A percentile compares a stretch with the other conserved stretches of the same genome.
phyloP scores from a whole-genome alignment of 2,329 filamentous ascomycete genomes.

The Alternaria longipes region DNA sequence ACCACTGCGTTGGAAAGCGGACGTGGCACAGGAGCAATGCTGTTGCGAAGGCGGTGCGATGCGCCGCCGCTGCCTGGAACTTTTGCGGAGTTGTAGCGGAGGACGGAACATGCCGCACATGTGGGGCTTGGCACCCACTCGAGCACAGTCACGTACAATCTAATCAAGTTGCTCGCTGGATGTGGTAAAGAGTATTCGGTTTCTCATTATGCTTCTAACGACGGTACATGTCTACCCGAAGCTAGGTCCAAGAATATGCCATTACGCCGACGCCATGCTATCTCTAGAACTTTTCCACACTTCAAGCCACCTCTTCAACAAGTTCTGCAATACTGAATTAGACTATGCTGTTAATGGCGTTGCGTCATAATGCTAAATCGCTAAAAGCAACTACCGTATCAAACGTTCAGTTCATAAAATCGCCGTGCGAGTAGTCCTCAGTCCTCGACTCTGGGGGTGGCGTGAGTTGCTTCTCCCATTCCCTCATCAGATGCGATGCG shows the following conservation, averaged over 20 bases:
- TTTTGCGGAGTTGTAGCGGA: conserved; percentile 50
- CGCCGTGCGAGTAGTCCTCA: conserved; percentile 43
- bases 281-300: conserved; percentile 13
- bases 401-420: conserved; percentile 39
- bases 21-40: neutral
- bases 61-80: conserved; percentile 26
- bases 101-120: conserved; percentile 40
- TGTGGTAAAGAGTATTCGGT: conserved; percentile 5
- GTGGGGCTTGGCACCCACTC: conserved; percentile 28
- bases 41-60: conserved; percentile 13
- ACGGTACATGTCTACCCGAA: conserved; percentile 16
- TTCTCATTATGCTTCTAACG: conserved; percentile 21
- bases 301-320: conserved; percentile 35
- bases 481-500: conserved; percentile 85
- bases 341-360: conserved; percentile 42
- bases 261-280: conserved; percentile 27
- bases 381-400: conserved; percentile 11
- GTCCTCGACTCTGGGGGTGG: conserved; percentile 53
- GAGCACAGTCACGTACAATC: neutral
- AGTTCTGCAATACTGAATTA: conserved; percentile 30
- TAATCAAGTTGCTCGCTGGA: neutral
- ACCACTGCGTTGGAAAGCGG: neutral
- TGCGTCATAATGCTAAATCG: conserved; percentile 38
- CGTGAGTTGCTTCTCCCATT: conserved; percentile 85
- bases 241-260: conserved; percentile 21